Base-by-base conservation (phyloP, 257 asterid species). In the Schizonepeta tenuifolia region DNA sequence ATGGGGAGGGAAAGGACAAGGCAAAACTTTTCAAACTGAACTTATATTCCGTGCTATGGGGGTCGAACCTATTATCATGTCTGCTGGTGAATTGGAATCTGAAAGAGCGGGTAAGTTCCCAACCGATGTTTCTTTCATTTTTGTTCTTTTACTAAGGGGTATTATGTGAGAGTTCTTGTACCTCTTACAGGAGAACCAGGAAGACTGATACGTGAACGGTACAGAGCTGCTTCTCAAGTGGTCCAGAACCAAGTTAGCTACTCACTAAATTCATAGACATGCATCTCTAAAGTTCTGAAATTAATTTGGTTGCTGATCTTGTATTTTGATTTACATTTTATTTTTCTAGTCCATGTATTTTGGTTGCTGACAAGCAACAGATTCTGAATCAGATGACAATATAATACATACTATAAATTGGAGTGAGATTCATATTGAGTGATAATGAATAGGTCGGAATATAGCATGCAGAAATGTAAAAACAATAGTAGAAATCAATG, bases 1-100 rank as follows among this genome's bases (percentile, higher is more conserved):
- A 58, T 93, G 98, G 98, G 98, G 98, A 59, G 98, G 98, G 66
- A 93, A 93, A 80, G 98, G 98, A 38, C 98, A 93, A 80, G 97
- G 98, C 6, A 93, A 93, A 84, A 74, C 98, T 21, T 93, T 93
- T 83, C 98, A 93, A 78, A 93, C 98, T 28, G 98, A 93, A 82
- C 92, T 93, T 66, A 86, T 90, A 71, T 93, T 93, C 85, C 95
- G 79, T 79, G 89, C 91, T 58, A 59, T 93, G 96, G 98, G 98
- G 40, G 81, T 93, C 44, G 96, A 88, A 70, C 98, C 98, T 60
- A 69, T 93, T 73, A 85, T 90, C 53, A 93, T 93, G 98, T 93
- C 98, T 65, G 96, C 98, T 57, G 98, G 98, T 70, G 98, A 93
- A 79, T 76, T 93, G 79, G 98, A 93, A 83, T 93, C 98, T 66